Evolutionary conservation across 2,329 filamentous ascomycete genomes (phyloP).

Genomic region (Davidsoniella neocaledoniae): DNA sequence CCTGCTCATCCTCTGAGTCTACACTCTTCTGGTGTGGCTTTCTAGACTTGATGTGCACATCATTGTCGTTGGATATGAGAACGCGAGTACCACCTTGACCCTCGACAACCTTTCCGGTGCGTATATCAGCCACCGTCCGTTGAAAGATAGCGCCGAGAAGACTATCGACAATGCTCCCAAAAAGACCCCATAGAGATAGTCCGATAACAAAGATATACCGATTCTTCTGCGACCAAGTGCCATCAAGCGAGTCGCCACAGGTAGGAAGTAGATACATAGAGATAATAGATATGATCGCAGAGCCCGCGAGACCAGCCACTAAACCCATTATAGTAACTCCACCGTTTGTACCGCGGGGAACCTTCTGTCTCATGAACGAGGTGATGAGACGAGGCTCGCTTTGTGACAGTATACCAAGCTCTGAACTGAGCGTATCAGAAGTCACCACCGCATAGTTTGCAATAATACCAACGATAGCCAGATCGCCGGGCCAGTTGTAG

Average conservation of each 20-base stretch:
- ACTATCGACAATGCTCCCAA: conserved; percentile 77
- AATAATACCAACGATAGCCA: conserved; percentile 48
- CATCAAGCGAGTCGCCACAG: conserved; percentile 35
- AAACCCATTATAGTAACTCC: conserved; percentile 68
- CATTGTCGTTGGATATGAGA: conserved; percentile 25
- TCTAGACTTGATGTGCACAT: conserved; percentile 12
- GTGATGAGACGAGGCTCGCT: conserved; percentile 71
- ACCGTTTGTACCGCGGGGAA: conserved; percentile 85
- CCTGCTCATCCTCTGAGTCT: conserved; percentile 18
- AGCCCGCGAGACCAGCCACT: conserved; percentile 55
- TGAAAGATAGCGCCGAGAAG: conserved; percentile 73
- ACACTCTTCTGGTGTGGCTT: conserved; percentile 10
- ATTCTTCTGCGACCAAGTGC: conserved; percentile 31
- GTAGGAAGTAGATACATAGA: conserved; percentile 54
- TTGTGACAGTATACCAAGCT: conserved; percentile 77
- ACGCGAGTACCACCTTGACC: conserved; percentile 55
- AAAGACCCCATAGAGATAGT: conserved; percentile 54
- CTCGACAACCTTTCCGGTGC: conserved; percentile 77
- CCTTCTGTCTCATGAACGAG: conserved; percentile 54
- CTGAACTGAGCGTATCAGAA: conserved; percentile 87
- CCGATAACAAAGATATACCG: conserved; percentile 33
- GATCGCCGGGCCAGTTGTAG: conserved; percentile 43
- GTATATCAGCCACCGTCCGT: conserved; percentile 67
- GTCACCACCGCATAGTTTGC: conserved; percentile 82
- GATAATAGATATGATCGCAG: conserved; percentile 49